Percentiles rank a stretch among this genome's conserved stretches.
phyloP scores from a whole-genome alignment of 2,329 filamentous ascomycete species.

The Neopestalotiopsis rosae region DNA sequence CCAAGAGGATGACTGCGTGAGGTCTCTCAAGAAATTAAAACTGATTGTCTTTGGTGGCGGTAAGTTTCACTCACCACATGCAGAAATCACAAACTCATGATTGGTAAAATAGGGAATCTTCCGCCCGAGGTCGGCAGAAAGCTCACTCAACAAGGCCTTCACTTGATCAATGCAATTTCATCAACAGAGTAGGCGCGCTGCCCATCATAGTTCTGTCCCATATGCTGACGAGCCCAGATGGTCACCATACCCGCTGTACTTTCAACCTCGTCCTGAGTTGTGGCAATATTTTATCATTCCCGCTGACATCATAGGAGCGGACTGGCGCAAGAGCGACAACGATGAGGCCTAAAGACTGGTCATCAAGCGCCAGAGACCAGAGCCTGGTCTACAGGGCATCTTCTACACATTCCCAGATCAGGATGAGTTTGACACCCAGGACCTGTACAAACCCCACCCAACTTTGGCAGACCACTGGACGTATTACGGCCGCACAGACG shows the following conservation, averaged over 20 bases:
- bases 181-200: background rate
- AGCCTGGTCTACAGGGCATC: constrained; percentile 37
- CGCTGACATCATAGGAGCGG: constrained; percentile 43
- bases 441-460: constrained; percentile 14
- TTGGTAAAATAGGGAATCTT: constrained; percentile 38
- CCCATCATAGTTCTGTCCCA: background rate
- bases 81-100: background rate
- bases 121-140: constrained; percentile 41
- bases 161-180: background rate
- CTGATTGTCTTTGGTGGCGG: constrained; percentile 45
- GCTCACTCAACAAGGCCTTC: constrained; percentile 35
- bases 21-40: constrained; percentile 38
- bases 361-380: constrained; percentile 40
- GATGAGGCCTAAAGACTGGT: constrained; percentile 42
- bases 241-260: constrained; percentile 38
- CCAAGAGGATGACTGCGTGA: constrained; percentile 35
- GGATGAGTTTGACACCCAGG: constrained; percentile 3
- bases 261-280: constrained; percentile 36
- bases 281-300: constrained; percentile 52
- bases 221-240: background rate
- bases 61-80: constrained; percentile 24
- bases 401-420: constrained; percentile 19
- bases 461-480: constrained; percentile 24
- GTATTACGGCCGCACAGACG: constrained; percentile 31
- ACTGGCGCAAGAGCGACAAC: constrained; percentile 41